Conservation (phyloP, 345 rosid species). For the Camelina hispida region DNA sequence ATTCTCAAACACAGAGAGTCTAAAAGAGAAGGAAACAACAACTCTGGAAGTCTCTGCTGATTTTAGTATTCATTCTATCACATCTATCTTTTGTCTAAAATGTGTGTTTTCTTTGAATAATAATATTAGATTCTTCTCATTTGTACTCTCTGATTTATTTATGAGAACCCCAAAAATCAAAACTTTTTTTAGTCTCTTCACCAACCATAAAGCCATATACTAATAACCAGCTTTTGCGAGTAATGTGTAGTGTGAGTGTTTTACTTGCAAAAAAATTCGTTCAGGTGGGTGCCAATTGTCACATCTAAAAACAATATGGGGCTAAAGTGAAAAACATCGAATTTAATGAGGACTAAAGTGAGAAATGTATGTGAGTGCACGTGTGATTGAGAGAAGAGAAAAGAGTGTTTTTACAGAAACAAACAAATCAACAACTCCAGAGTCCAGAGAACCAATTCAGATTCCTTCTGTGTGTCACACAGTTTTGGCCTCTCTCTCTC, state of each 20-base stretch:
- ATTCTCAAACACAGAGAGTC: not conserved
- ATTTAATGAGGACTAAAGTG: not conserved
- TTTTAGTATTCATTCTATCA: conserved; percentile 27
- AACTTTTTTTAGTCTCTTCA: not conserved
- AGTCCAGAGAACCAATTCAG: not conserved
- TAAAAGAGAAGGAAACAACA: conserved; percentile 19
- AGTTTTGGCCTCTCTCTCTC: conserved; percentile 26
- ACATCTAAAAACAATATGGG: not conserved
- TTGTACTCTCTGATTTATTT: conserved; percentile 8
- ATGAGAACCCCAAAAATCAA: not conserved
- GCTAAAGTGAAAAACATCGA: not conserved
- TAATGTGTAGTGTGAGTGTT: too few species aligned
- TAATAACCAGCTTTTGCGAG: not conserved
- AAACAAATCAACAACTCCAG: not conserved
- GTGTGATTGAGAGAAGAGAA: conserved; percentile 18
- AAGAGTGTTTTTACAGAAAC: conserved; percentile 12
- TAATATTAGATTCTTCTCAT: conserved; percentile 5
- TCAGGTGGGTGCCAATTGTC: conserved; percentile 10
- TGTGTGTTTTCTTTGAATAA: conserved; percentile 10
- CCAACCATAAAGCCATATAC: not conserved
- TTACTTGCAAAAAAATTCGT: not conserved
- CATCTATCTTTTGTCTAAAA: conserved; percentile 30
- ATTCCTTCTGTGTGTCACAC: conserved; percentile 41
- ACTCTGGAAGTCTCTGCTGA: conserved; percentile 27
- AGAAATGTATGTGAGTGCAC: conserved; percentile 1